These are phyloP conservation scores for Chamaecrista fasciculata DNA, from an alignment of 306 rosid species.

Conservation along the genomic window DNA sequence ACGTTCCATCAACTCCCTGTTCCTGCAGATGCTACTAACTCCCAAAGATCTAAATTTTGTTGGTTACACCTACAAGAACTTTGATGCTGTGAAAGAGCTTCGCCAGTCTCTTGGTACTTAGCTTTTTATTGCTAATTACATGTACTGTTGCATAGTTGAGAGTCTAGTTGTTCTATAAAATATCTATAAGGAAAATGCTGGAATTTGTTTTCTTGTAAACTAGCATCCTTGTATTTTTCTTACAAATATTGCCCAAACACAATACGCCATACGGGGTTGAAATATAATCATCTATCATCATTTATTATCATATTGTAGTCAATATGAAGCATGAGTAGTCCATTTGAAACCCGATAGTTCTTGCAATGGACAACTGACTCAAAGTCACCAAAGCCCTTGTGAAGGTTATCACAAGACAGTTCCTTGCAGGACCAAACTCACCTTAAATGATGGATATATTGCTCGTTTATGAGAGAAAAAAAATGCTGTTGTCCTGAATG, in stretches of 20 bases:
- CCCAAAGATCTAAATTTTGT: slow-evolving; percentile 96
- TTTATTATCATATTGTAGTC: not conserved
- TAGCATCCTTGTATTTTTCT: slow-evolving; percentile 25
- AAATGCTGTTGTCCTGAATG: not conserved
- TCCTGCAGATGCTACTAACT: slow-evolving; percentile 80
- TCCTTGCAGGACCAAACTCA: not conserved
- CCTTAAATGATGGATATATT: not conserved
- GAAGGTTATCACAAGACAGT: not conserved
- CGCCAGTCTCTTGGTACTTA: slow-evolving; percentile 72
- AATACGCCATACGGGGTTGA: not conserved
- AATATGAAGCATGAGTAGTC: not conserved
- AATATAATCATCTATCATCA: not conserved
- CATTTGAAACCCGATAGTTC: not conserved
- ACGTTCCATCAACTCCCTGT: slow-evolving; percentile 36
- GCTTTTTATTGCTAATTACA: slow-evolving; percentile 17
- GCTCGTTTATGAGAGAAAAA: not conserved
- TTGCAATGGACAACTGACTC: not conserved
- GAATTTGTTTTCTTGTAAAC: slow-evolving; percentile 15
- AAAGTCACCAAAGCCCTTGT: slow-evolving; percentile 1
- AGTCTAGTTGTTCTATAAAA: slow-evolving; percentile 15
- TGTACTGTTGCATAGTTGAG: slow-evolving; percentile 12
- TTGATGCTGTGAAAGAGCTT: slow-evolving; percentile 95
- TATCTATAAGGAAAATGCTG: slow-evolving; percentile 18
- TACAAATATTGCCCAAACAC: not conserved
- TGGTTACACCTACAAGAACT: slow-evolving; percentile 96